Evolutionary conservation across 805 yeast species (phyloP).

Genomic region (Candida boleticola): DNA sequence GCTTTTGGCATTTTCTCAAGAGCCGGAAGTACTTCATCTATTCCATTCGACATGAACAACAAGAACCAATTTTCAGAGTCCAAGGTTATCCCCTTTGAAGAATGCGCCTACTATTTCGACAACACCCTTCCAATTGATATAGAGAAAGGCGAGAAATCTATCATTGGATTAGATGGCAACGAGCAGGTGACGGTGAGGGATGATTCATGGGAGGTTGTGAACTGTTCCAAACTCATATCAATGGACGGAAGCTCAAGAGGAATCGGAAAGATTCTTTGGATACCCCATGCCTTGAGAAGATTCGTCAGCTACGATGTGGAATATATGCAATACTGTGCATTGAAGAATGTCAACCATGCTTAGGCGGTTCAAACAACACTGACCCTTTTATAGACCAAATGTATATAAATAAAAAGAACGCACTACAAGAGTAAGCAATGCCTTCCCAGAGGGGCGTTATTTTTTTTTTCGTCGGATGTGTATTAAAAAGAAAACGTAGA

Average conservation of each 20-base stretch:
- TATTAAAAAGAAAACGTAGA: no score
- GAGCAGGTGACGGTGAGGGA: constrained; percentile 15
- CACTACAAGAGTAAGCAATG: no score
- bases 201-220: constrained; percentile 47
- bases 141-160: constrained; percentile 41
- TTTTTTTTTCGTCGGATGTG: no score
- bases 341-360: no score
- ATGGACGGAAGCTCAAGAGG: constrained; percentile 52
- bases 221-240: constrained; percentile 52
- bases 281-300: constrained; percentile 37
- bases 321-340: constrained; percentile 52
- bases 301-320: constrained; percentile 34
- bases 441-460: no score
- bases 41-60: constrained; percentile 74
- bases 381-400: no score
- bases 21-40: constrained; percentile 35
- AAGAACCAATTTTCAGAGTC: constrained; percentile 62
- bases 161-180: constrained; percentile 10
- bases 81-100: constrained; percentile 46
- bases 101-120: constrained; percentile 75
- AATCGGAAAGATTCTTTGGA: constrained; percentile 50
- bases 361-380: no score
- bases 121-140: constrained; percentile 47
- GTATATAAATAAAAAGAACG: no score
- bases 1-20: constrained; percentile 8